phyloP scores from a whole-genome alignment of 2,329 filamentous ascomycete species.

The Curvularia sp. region DNA sequence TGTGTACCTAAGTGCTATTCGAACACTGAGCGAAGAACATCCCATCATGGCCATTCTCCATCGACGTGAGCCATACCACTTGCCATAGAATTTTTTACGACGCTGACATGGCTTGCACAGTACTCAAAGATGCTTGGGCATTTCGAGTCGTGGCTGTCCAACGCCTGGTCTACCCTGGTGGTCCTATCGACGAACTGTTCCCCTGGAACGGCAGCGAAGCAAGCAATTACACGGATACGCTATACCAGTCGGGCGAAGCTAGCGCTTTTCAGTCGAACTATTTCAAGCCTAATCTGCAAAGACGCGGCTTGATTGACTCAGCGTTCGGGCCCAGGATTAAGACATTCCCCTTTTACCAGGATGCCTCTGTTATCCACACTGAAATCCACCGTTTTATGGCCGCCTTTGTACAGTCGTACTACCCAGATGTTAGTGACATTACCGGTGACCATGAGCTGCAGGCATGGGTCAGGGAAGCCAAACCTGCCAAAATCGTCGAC shows the following conservation, averaged over 20 bases:
- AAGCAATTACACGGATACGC: slow-evolving; percentile 5
- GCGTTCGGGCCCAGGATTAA: slow-evolving; percentile 9
- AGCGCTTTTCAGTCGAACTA: slow-evolving; percentile 8
- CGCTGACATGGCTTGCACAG: background rate
- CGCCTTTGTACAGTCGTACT: background rate
- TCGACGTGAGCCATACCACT: slow-evolving; percentile 14
- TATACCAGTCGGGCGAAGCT: slow-evolving; percentile 6
- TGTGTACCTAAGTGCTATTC: slow-evolving; percentile 55
- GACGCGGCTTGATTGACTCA: slow-evolving; percentile 7
- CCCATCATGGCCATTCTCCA: slow-evolving; percentile 51
- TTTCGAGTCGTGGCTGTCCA: slow-evolving; percentile 5
- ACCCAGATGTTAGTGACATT: background rate
- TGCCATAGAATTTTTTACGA: background rate
- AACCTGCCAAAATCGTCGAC: slow-evolving; percentile 3
- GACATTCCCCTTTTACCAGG: slow-evolving; percentile 8
- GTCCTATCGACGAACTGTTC: slow-evolving; percentile 9
- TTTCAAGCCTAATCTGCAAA: slow-evolving; percentile 6
- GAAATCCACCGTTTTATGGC: slow-evolving; percentile 4
- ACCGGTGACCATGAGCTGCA: slow-evolving; percentile 3
- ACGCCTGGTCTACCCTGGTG: slow-evolving; percentile 7
- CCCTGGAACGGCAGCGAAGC: slow-evolving; percentile 4
- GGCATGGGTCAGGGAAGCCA: slow-evolving; percentile 7
- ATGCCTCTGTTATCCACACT: background rate
- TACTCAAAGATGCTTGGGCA: slow-evolving; percentile 12
- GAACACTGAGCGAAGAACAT: slow-evolving; percentile 57